Conservation (phyloP, 2,329 filamentous ascomycete genomes). For the Xylaria sp. region DNA sequence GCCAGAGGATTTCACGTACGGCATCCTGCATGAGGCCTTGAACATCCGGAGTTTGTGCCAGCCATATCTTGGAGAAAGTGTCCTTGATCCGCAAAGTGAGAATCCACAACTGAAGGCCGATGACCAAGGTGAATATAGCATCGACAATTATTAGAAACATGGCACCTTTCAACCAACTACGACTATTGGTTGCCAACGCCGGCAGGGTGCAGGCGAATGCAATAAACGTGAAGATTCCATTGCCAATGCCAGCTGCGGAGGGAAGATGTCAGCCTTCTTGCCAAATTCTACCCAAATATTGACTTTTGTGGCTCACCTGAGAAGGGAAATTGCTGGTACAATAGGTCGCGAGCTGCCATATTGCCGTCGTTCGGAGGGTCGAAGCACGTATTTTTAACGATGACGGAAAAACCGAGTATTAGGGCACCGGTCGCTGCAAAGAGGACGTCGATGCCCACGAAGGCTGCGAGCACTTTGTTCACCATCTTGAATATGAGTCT, state of each 20-base stretch:
- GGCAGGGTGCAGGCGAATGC: slow-evolving; percentile 77
- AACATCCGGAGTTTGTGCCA: slow-evolving; percentile 61
- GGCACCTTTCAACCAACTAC: slow-evolving; percentile 76
- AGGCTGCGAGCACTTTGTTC: slow-evolving; percentile 64
- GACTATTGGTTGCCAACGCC: slow-evolving; percentile 73
- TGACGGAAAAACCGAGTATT: slow-evolving; percentile 64
- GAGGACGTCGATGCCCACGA: slow-evolving; percentile 59
- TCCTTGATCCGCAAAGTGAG: slow-evolving; percentile 74
- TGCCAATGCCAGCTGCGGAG: slow-evolving; percentile 72
- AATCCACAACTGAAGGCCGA: slow-evolving; percentile 77
- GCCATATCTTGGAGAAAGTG: slow-evolving; percentile 70
- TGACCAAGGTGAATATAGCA: slow-evolving; percentile 70
- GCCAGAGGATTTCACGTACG: slow-evolving; percentile 56
- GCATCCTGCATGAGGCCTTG: slow-evolving; percentile 77
- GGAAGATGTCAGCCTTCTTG: slow-evolving; percentile 3
- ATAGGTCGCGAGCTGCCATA: slow-evolving; percentile 61
- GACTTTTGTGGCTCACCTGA: slow-evolving; percentile 50
- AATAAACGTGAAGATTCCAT: slow-evolving; percentile 75
- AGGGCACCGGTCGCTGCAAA: slow-evolving; percentile 65
- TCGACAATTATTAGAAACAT: slow-evolving; percentile 72
- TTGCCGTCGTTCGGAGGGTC: slow-evolving; percentile 56
- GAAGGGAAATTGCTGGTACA: slow-evolving; percentile 65
- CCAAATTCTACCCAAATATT: not conserved
- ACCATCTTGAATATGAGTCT: slow-evolving; percentile 55
- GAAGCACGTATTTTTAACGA: slow-evolving; percentile 60